phyloP scores from a whole-genome alignment of 805 yeast genomes.

The Wickerhamiella hasegawae region DNA sequence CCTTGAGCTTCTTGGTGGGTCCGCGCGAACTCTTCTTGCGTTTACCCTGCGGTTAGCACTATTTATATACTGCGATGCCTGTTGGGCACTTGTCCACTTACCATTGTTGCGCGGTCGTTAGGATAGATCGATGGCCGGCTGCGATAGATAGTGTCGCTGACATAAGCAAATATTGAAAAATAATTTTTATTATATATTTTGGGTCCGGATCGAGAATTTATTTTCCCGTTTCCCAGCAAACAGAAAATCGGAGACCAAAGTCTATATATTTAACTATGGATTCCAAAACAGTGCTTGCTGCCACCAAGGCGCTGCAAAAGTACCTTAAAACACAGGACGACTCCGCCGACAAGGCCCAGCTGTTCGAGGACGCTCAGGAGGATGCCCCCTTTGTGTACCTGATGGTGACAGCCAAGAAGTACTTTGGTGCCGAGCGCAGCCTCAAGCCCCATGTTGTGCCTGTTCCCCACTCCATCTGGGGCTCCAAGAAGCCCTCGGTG shows the following conservation, averaged over 20 bases:
- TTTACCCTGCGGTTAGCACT: constrained; percentile 37
- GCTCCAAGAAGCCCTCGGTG: constrained; percentile 30
- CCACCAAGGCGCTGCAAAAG: constrained; percentile 41
- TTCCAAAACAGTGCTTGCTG: constrained; percentile 18
- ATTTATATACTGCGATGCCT: neutral
- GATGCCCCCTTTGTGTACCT: constrained; percentile 36
- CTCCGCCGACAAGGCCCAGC: constrained; percentile 24
- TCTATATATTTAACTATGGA: constrained; percentile 8
- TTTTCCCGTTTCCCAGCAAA: no score
- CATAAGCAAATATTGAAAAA: no score
- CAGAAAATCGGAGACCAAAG: no score
- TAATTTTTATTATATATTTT: no score
- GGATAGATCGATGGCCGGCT: no score
- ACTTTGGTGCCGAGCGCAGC: constrained; percentile 38
- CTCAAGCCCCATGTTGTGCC: constrained; percentile 28
- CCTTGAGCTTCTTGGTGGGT: constrained; percentile 65
- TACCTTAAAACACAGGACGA: constrained; percentile 29
- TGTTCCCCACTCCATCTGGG: constrained; percentile 31
- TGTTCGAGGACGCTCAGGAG: constrained; percentile 46
- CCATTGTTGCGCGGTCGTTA: neutral
- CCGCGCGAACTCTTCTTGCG: constrained; percentile 72
- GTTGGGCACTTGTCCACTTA: neutral
- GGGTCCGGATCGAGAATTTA: no score
- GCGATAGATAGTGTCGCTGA: no score
- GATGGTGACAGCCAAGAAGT: constrained; percentile 49